Base-by-base conservation (phyloP, 2,329 filamentous ascomycete genomes). In the Leptographium procerum region DNA sequence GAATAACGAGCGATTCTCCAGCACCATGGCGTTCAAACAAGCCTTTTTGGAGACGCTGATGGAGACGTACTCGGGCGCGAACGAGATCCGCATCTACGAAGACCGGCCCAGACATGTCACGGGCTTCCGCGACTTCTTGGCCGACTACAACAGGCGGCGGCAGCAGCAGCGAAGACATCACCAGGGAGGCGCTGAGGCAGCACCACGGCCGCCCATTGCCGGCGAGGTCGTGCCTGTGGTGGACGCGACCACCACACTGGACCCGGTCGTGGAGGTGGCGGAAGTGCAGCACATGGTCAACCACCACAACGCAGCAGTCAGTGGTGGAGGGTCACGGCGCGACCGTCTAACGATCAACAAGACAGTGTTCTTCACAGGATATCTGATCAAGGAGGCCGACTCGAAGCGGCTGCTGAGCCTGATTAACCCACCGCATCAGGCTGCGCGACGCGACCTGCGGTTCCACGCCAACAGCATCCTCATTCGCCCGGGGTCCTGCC, bases 11-110 rank as follows among this genome's bases (percentile, higher is more conserved):
- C 81, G 79, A 24, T 95, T 97, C 69, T 70, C 75, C 56, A 89
- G 79, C 66, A 99, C 94, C 3, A 94, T 96, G 85, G 75, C 83
- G 29, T 99, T 96, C 79, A 99, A 99, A 75, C 88, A 96, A 69
- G 77, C 83, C 45, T 89, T 96, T 66, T 81, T 99, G 31, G 80
- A 83, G 62, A 82, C 87, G 28, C 75, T 97, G 57, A 82, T 96
- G 73, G 85, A 90, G 72, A 97, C 92, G 31, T 97, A 97, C 73
- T 82, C 79, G 61, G 71, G 84, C 48, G 90, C 92, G 4, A 81
- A 86, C n/a, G 91, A 96, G 66, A 86, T 97, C 57, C 83, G 86
- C 71, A 78, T 87, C 53, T 88, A 87, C 68, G 85, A 88, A 66
- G 85, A 88, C 65, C 76, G 85, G 4, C 73, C 77, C 3, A 81